Conservation (phyloP, 2,329 filamentous ascomycete genomes). For the Cytospora mali region DNA sequence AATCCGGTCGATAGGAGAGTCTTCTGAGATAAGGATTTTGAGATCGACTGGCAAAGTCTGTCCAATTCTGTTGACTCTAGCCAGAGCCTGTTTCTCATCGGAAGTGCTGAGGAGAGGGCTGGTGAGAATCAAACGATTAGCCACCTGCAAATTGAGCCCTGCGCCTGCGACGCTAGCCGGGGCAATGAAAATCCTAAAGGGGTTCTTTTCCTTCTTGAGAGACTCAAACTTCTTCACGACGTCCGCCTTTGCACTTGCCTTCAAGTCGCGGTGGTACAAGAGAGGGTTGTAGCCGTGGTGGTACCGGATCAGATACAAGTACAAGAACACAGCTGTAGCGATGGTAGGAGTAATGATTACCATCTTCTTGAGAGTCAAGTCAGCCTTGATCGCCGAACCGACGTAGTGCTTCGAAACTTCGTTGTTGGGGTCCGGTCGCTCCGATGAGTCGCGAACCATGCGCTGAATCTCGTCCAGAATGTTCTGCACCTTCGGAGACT, state of each 20-base stretch:
- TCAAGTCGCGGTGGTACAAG: constrained; percentile 16
- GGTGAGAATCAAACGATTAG: constrained; percentile 22
- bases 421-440: not conserved
- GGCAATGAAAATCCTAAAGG: not conserved
- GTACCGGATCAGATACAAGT: constrained; percentile 1
- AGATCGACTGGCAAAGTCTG: constrained; percentile 5
- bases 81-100: constrained; percentile 17
- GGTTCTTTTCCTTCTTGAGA: not conserved
- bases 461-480: constrained; percentile 11
- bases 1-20: constrained; percentile 16
- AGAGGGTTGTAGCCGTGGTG: not conserved
- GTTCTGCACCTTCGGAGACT: constrained; percentile 12
- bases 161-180: constrained; percentile 4
- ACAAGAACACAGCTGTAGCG: constrained; percentile 15
- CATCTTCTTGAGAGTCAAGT: constrained; percentile 15
- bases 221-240: constrained; percentile 18
- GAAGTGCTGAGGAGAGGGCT: constrained; percentile 5
- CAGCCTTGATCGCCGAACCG: not conserved
- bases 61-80: constrained; percentile 10
- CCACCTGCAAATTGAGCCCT: constrained; percentile 22
- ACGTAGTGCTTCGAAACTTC: not conserved
- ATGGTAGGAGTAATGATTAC: constrained; percentile 20
- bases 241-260: not conserved
- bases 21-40: constrained; percentile 9
- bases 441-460: not conserved